phyloP scores from a whole-genome alignment of 2,329 filamentous ascomycete species.

The Alternaria gaisen region DNA sequence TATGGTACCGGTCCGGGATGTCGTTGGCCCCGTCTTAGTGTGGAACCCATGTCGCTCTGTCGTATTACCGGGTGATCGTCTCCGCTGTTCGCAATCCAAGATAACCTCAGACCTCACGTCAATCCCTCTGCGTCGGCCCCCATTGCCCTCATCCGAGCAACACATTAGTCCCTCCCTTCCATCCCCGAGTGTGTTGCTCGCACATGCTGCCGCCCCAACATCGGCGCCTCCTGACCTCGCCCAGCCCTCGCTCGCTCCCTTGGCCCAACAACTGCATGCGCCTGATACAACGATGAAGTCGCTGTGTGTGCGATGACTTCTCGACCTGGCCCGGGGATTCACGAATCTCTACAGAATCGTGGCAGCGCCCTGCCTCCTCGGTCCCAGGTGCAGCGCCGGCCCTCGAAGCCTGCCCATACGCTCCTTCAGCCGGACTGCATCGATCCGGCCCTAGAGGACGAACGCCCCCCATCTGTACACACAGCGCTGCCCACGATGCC shows the following conservation, averaged over 20 bases:
- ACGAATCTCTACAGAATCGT: conserved; percentile 49
- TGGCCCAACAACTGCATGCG: conserved; percentile 33
- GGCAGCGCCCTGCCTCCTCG: conserved; percentile 43
- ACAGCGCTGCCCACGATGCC: conserved; percentile 32
- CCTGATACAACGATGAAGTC: conserved; percentile 51
- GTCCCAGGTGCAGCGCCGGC: conserved; percentile 39
- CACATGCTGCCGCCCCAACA: conserved; percentile 18
- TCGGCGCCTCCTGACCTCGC: conserved; percentile 13
- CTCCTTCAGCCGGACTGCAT: conserved; percentile 46
- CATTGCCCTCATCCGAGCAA: conserved; percentile 17
- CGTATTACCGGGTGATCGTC: conserved; percentile 19
- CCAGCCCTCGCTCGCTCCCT: conserved; percentile 27
- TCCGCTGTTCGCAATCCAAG: conserved; percentile 21
- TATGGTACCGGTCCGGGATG: conserved; percentile 5
- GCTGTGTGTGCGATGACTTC: conserved; percentile 55
- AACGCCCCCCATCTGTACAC: conserved; percentile 31
- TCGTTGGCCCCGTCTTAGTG: conserved; percentile 7
- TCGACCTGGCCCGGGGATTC: conserved; percentile 53
- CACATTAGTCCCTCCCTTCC: conserved; percentile 10
- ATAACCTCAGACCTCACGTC: conserved; percentile 23
- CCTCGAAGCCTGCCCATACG: conserved; percentile 38
- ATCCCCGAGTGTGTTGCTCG: conserved; percentile 14
- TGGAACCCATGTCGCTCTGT: conserved; percentile 17
- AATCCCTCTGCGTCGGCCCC: conserved; percentile 1
- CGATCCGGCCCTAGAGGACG: conserved; percentile 45